phyloP scores from a whole-genome alignment of 257 asterid genomes.

The Nicotiana noctiflora region DNA sequence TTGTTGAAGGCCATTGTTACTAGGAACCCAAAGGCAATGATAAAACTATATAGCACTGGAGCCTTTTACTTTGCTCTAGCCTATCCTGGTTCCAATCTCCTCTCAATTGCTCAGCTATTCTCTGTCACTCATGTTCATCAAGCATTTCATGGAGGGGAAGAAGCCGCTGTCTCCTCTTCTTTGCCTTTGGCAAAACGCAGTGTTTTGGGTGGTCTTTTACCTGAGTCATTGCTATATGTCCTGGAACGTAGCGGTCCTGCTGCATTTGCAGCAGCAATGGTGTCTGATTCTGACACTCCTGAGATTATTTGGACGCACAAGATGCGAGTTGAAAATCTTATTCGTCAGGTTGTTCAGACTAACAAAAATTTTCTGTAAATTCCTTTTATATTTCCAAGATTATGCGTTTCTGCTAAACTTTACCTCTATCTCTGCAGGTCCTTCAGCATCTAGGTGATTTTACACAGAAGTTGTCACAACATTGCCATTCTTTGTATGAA shows the following conservation, averaged over 20 bases:
- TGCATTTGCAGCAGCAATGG: conserved; percentile 96
- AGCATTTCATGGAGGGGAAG: conserved; percentile 99
- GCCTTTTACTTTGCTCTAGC: conserved; percentile 91
- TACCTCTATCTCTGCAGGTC: conserved; percentile 45
- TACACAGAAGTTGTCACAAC: conserved; percentile 91
- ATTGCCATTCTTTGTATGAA: conserved; percentile 87
- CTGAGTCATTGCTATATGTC: conserved; percentile 95
- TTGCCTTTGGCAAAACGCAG: conserved; percentile 95
- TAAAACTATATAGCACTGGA: conserved; percentile 90
- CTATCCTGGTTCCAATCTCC: conserved; percentile 98
- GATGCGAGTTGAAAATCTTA: conserved; percentile 94
- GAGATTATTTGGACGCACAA: conserved; percentile 99
- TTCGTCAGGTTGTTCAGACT: conserved; percentile 62
- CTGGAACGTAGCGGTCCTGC: conserved; percentile 94
- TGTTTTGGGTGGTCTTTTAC: conserved; percentile 97
- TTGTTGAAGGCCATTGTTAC: conserved; percentile 88
- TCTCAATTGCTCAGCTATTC: conserved; percentile 85
- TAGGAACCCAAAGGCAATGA: conserved; percentile 98
- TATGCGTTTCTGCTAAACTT: conserved; percentile 4
- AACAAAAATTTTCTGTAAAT: not conserved
- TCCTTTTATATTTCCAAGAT: conserved; percentile 4
- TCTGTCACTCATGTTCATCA: conserved; percentile 87
- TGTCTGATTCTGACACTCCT: conserved; percentile 99
- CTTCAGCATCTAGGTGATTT: conserved; percentile 98
- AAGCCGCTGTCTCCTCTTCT: conserved; percentile 94